Conservation (phyloP, 2,329 filamentous ascomycete species). For the Sclerotinia sclerotiorum region DNA sequence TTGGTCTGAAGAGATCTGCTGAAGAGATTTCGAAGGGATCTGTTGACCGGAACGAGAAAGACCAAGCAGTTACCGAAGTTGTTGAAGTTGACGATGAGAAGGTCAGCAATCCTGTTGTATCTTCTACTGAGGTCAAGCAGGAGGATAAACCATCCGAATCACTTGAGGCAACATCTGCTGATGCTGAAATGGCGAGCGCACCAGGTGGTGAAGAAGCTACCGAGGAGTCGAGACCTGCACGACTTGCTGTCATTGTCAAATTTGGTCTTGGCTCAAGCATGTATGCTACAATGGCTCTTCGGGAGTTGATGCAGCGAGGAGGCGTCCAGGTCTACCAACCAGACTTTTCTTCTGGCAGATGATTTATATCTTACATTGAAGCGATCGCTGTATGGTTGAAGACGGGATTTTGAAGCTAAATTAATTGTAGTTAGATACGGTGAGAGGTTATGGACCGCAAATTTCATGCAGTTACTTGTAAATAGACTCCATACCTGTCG, state of each 20-base stretch:
- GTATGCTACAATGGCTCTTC: constrained; percentile 80
- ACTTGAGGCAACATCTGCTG: background rate
- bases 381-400: background rate
- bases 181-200: background rate
- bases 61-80: constrained; percentile 7
- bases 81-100: constrained; percentile 1
- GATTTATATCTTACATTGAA: constrained; percentile 10
- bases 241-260: constrained; percentile 68
- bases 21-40: constrained; percentile 27
- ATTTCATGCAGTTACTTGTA: background rate
- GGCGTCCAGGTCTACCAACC: constrained; percentile 62
- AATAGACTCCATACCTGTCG: background rate
- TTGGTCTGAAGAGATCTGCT: constrained; percentile 19
- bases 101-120: background rate
- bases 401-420: constrained; percentile 11
- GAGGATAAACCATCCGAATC: background rate
- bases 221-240: constrained; percentile 37
- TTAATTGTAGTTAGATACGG: background rate
- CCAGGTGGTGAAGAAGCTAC: background rate
- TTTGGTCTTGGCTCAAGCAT: constrained; percentile 76
- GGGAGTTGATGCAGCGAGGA: constrained; percentile 73
- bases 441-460: background rate
- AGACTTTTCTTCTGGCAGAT: constrained; percentile 50
- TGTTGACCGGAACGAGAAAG: background rate
- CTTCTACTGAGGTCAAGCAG: background rate